Percentiles rank a stretch among this genome's conserved stretches.
These are phyloP conservation scores for Exobasidium rhododendri DNA, from an alignment of 1,284 basidiomycete species.

Conservation along the genomic window DNA sequence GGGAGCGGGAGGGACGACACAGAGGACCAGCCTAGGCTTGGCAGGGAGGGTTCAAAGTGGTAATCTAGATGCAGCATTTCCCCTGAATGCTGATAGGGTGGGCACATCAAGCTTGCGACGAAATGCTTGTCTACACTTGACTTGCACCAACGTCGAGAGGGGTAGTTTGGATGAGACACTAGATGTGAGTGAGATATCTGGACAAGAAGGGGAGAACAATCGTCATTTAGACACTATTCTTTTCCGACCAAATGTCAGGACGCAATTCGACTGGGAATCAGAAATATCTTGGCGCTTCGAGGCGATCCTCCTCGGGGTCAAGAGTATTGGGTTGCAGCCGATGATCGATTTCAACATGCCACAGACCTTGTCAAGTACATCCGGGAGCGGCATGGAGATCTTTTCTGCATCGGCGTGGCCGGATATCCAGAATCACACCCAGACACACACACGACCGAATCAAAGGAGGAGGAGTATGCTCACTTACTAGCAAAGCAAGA, in stretches of 20 bases:
- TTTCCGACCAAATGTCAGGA: constrained; percentile 58
- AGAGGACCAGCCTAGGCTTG: constrained; percentile 80
- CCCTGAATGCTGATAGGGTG: not conserved
- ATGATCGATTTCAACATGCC: constrained; percentile 80
- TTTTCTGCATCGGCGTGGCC: constrained; percentile 89
- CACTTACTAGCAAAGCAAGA: constrained; percentile 85
- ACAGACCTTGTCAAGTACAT: constrained; percentile 90
- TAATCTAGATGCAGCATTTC: constrained; percentile 21
- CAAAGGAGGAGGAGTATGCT: constrained; percentile 67
- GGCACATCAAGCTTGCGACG: constrained; percentile 51
- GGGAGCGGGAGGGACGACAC: constrained; percentile 94
- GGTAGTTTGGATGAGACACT: constrained; percentile 71
- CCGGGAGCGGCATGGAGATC: constrained; percentile 74
- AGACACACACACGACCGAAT: constrained; percentile 61
- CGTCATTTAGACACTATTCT: not conserved
- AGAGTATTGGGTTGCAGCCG: constrained; percentile 84
- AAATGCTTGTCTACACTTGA: constrained; percentile 89
- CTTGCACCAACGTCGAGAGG: constrained; percentile 90
- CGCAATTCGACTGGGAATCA: constrained; percentile 76
- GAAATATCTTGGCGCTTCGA: constrained; percentile 85
- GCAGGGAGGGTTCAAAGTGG: constrained; percentile 50
- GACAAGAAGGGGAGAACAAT: not conserved
- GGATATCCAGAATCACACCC: constrained; percentile 88
- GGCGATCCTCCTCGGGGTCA: constrained; percentile 83
- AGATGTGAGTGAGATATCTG: constrained; percentile 60